phyloP scores from a whole-genome alignment of 2,329 filamentous ascomycete species.

The Trichophyton mentagrophytes region DNA sequence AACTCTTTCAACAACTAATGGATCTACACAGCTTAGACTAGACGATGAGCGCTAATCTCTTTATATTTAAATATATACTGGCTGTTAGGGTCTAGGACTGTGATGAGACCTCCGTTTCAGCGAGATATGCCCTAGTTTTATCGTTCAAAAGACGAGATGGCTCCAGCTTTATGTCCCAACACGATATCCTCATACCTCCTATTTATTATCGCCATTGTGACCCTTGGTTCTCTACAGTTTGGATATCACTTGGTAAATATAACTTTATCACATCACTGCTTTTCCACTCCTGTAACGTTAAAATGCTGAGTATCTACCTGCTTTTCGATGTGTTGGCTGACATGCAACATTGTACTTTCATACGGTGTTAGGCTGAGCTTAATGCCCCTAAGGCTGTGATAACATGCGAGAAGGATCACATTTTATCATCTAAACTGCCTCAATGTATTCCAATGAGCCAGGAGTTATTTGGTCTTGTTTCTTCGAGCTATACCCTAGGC shows the following conservation, averaged over 20 bases:
- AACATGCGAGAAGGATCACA: constrained; percentile 58
- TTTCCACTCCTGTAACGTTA: not conserved
- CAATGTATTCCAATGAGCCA: constrained; percentile 83
- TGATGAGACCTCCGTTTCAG: not conserved
- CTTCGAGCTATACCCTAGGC: constrained; percentile 82
- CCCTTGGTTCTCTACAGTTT: constrained; percentile 81
- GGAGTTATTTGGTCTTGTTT: constrained; percentile 69
- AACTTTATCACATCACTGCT: not conserved
- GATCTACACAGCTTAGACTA: not conserved
- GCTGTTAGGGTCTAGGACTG: not conserved
- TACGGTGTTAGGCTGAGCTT: constrained; percentile 60
- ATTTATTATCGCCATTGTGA: constrained; percentile 61
- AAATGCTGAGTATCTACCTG: not conserved
- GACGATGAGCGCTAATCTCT: not conserved
- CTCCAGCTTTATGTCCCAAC: not conserved
- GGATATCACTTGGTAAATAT: constrained; percentile 74
- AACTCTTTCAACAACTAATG: too few relatives aligned
- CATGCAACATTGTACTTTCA: not conserved
- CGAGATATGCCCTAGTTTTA: not conserved
- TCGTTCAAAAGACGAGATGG: not conserved
- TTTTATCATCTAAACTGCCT: constrained; percentile 32
- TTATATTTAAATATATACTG: not conserved
- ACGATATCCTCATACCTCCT: constrained; percentile 61
- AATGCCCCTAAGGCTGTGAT: constrained; percentile 92
- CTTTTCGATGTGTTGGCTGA: not conserved